Evolutionary conservation across 2,329 filamentous ascomycete genomes (phyloP).

Genomic region (Claviceps monticola): DNA sequence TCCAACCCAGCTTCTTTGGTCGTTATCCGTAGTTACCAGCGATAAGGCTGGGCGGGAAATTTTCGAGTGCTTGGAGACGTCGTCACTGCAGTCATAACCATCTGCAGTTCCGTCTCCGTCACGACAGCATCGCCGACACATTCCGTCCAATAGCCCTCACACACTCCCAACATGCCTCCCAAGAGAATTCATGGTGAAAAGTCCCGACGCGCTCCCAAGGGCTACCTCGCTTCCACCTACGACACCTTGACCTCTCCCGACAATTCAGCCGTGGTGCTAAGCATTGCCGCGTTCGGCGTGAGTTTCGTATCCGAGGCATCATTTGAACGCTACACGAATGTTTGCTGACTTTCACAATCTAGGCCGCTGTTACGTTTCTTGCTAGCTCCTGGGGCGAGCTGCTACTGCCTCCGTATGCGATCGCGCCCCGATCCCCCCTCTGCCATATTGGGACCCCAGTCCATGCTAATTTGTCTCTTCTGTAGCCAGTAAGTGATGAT

Average conservation of each 20-base stretch:
- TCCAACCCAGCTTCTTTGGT: not conserved
- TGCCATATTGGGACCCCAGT: not conserved
- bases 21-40: not conserved
- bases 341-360: conserved; percentile 3
- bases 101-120: not conserved
- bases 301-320: conserved; percentile 17
- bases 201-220: conserved; percentile 28
- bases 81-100: not conserved
- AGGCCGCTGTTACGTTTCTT: conserved; percentile 41
- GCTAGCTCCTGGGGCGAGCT: conserved; percentile 54
- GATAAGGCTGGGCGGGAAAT: not conserved
- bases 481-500: conserved; percentile 1
- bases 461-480: not conserved
- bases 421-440: not conserved
- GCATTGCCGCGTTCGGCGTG: conserved; percentile 55
- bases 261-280: conserved; percentile 55
- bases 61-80: not conserved
- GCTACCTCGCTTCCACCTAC: conserved; percentile 45
- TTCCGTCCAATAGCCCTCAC: not conserved
- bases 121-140: not conserved
- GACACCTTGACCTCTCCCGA: conserved; percentile 50
- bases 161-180: conserved; percentile 38
- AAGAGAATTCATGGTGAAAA: conserved; percentile 43
- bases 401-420: conserved; percentile 48
- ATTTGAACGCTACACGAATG: not conserved